Evolutionary conservation across 768 basidiomycete genomes (phyloP).

Genomic region (Lactifluus subvellereus): DNA sequence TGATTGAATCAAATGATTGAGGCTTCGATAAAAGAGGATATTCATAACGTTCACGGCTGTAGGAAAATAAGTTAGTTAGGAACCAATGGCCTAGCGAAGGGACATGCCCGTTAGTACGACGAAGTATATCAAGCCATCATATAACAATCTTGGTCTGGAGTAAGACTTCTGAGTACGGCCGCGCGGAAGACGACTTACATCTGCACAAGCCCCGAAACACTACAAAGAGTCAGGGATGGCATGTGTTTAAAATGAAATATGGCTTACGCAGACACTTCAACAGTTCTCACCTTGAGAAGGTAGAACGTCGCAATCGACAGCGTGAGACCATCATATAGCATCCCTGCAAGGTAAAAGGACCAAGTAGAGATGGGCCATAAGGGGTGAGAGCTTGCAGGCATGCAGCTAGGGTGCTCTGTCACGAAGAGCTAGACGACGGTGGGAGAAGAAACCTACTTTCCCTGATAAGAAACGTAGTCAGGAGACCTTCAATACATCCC

Average conservation of each 20-base stretch:
- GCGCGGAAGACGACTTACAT: conserved; percentile 24
- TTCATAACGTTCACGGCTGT: conserved; percentile 29
- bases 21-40: conserved; percentile 28
- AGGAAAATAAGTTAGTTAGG: background rate
- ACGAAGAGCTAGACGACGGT: background rate
- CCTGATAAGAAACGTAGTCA: conserved; percentile 25
- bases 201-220: conserved; percentile 26
- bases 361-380: conserved; percentile 39
- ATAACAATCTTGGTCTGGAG: conserved; percentile 49
- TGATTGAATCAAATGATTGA: conserved; percentile 25
- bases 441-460: conserved; percentile 30
- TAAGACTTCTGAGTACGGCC: background rate
- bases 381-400: conserved; percentile 31
- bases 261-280: conserved; percentile 30
- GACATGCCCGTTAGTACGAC: conserved; percentile 42
- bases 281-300: conserved; percentile 42
- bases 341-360: conserved; percentile 53
- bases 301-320: conserved; percentile 46
- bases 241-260: background rate
- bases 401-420: conserved; percentile 39
- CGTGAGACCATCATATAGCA: conserved; percentile 50
- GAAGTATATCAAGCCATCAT: conserved; percentile 63
- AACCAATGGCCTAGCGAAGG: background rate
- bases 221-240: conserved; percentile 5
- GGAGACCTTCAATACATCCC: background rate